Conservation (phyloP, 83 land plant species). For the Picea engelmannii region DNA sequence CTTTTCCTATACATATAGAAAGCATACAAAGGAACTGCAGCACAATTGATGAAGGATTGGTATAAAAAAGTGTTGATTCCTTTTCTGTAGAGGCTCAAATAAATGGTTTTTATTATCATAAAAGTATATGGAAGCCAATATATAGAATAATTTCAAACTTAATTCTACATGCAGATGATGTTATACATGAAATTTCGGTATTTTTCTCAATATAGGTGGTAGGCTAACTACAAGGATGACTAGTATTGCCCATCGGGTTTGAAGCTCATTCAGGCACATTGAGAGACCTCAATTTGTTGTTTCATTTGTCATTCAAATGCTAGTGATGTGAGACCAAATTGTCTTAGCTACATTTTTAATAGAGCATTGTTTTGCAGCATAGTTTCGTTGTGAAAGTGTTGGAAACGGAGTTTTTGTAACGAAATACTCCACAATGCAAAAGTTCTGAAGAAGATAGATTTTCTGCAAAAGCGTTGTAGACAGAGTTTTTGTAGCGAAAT, state of each 20-base stretch:
- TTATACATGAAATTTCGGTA: not conserved
- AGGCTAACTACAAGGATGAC: slow-evolving; percentile 21
- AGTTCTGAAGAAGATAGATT: too few species aligned
- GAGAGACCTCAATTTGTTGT: slow-evolving; percentile 45
- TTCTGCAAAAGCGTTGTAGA: too few species aligned
- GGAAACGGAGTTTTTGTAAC: too few species aligned
- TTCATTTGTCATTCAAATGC: slow-evolving; percentile 76
- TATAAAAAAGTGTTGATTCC: not conserved
- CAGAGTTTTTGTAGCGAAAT: too few species aligned
- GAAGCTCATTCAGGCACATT: slow-evolving; percentile 17
- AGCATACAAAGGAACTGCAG: too few species aligned
- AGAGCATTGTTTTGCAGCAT: slow-evolving; percentile 15
- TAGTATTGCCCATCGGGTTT: slow-evolving; percentile 31
- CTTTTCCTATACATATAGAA: too few species aligned
- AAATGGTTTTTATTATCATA: too few species aligned
- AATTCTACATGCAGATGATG: not conserved
- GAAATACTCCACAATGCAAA: too few species aligned
- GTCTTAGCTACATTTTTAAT: slow-evolving; percentile 67
- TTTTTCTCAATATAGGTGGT: slow-evolving; percentile 25
- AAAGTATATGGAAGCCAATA: not conserved
- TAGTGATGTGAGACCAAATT: slow-evolving; percentile 78
- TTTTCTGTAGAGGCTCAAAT: too few species aligned
- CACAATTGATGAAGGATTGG: too few species aligned
- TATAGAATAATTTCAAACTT: not conserved
- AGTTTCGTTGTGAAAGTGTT: too few species aligned